Base-by-base conservation (phyloP, 139 green algal genomes). In the Astrephomene gubernaculifera region DNA sequence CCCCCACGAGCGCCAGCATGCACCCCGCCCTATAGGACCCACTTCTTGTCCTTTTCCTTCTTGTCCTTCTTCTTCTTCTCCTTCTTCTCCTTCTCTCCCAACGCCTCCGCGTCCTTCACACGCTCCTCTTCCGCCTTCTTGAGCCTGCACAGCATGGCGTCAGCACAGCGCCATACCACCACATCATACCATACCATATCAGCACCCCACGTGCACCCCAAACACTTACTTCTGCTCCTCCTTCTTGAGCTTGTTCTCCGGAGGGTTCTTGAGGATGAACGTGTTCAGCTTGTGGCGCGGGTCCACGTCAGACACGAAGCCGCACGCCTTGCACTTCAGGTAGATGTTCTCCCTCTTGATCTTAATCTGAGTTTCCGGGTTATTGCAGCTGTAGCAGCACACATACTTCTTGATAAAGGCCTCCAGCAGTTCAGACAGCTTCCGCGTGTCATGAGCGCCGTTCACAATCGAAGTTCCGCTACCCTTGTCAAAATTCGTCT, bases 321-420 rank as follows among this genome's bases (percentile, higher is more conserved):
- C 90, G 73, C 92, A 94, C 7, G 96, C 96, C 91, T 98, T 98
- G 95, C 97, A 99, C 90, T 98, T 98, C n/a, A 99, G 92, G 57
- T 75, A 93, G 63, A 99, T 99, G 61, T 79, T 93, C 31, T 98
- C 96, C 65, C 82, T 94, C 74, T 96, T 96, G 75, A 99, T 94
- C 78, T 98, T 97, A 29, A 99, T 93, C 33, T 94, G 90, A 0
- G 97, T 99, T 91, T 99, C 97, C 12, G 97, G 97, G 84, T 99
- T 99, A 85, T 96, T 96, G 87, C 97, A 99, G 65, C 88, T 93
- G 86, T 99, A 98, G 94, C 97, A 99, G 91, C 99, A 97, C 57
- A 99, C 97, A 79, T 98, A 99, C 86, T 96, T 96, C 89, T 99
- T 99, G 92, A 99, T 99, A 88, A 99, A 99, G 4, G 86, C 90